Conservation (phyloP, 257 asterid genomes). For the Forsythia suspensa region DNA sequence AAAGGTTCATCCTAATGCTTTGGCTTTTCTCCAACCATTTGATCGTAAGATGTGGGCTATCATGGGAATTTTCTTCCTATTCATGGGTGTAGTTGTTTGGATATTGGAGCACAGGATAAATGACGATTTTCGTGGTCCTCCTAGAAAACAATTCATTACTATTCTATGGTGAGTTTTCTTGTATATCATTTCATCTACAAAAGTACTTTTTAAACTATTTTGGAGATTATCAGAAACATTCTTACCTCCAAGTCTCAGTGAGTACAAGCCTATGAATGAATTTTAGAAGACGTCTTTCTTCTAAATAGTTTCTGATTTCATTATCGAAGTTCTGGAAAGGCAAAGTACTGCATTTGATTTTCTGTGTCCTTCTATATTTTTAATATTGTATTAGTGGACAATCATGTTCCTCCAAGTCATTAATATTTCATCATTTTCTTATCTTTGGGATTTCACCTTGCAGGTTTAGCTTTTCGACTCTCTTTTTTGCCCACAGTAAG, state of each 20-base stretch:
- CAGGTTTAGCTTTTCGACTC: slow-evolving; percentile 54
- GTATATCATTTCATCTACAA: background rate
- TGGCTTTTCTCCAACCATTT: slow-evolving; percentile 47
- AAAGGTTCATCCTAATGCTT: slow-evolving; percentile 28
- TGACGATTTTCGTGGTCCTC: slow-evolving; percentile 56
- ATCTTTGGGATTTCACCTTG: slow-evolving; percentile 9
- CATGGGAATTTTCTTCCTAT: slow-evolving; percentile 28
- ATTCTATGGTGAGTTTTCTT: slow-evolving; percentile 36
- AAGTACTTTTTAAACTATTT: background rate
- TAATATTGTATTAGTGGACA: background rate
- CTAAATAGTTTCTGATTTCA: background rate
- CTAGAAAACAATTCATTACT: slow-evolving; percentile 39
- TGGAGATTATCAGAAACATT: background rate
- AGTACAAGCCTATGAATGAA: background rate
- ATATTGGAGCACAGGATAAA: slow-evolving; percentile 45
- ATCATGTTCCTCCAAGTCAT: background rate
- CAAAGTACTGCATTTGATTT: background rate
- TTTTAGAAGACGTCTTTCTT: background rate
- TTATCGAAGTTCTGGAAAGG: background rate
- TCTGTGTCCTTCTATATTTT: background rate
- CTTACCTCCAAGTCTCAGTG: background rate
- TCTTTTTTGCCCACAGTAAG: slow-evolving; percentile 48
- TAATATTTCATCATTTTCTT: background rate
- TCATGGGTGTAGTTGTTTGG: slow-evolving; percentile 45
- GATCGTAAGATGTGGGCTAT: slow-evolving; percentile 38